Base-by-base conservation (phyloP, 768 basidiomycete genomes). In the Russula emetica region DNA sequence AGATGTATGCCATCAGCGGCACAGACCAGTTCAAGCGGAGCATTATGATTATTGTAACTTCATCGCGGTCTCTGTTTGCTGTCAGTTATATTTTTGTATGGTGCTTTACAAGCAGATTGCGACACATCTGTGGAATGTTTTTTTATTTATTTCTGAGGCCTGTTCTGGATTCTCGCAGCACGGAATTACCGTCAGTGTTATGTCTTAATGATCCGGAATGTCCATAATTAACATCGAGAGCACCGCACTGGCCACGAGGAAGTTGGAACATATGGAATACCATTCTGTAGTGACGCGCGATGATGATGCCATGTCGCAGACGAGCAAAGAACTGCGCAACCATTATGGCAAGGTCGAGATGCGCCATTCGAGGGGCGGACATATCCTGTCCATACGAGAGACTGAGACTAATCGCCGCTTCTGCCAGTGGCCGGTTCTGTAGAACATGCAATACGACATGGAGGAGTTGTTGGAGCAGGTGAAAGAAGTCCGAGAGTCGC, bases 281-380 rank as follows among this genome's bases (percentile, higher is more conserved):
- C 70, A 98, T n/a, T n/a, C n/a, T n/a, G n/a, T 99, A 96, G 96
- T 93, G 14, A 98, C 96, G 0, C 85, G 98, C 34, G 93, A 97
- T n/a, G n/a, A n/a, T n/a, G n/a, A n/a, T 68, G 96, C 94, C 5
- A 98, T 98, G 94, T 85, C 93, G 73, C 71, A 82, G 20, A 94
- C 96, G 18, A 98, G 98, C 78, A 98, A 95, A 78, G 94, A 98
- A 75, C 83, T 99, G 77, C 85, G 85, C 78, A 94, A 90, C 74
- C 95, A 98, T 76, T 98, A 98, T 72, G 92, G 97, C 80, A 95
- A 97, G 84, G 97, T 98, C 70, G 96, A 98, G 82, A 95, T 96
- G 65, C 65, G 82, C 13, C n/a, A 18, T 55, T 51, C 18, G 24
- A 10, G 24, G n/a, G 54, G 9, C 20, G 44, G 44, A n/a, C 42